Evolutionary conservation across 352 stramenopile species (phyloP).

Genomic region (Globisporangium echinulatum): DNA sequence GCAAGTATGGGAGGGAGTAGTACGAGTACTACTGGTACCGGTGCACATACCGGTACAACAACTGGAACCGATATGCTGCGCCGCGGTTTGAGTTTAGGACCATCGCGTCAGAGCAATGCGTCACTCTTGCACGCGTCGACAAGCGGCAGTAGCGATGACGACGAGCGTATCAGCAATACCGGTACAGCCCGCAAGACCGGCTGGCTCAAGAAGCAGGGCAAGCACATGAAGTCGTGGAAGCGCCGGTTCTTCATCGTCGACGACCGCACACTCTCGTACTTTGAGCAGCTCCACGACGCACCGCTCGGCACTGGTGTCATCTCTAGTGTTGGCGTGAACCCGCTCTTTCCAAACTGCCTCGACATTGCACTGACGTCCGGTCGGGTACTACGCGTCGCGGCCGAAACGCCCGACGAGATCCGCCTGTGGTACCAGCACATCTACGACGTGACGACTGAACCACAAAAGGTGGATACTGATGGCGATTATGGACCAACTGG

Average conservation of each 20-base stretch:
- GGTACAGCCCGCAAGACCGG: slow-evolving; percentile 39
- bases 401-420: slow-evolving; percentile 60
- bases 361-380: slow-evolving; percentile 53
- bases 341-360: slow-evolving; percentile 55
- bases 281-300: slow-evolving; percentile 44
- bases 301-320: slow-evolving; percentile 56
- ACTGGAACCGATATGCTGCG: neutral
- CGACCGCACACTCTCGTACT: slow-evolving; percentile 49
- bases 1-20: neutral
- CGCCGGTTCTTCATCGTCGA: slow-evolving; percentile 72
- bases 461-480: neutral
- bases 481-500: neutral
- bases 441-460: slow-evolving; percentile 3
- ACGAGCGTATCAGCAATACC: neutral
- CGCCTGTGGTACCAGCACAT: slow-evolving; percentile 51
- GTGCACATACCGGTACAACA: no score
- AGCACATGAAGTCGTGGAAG: slow-evolving; percentile 64
- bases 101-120: neutral
- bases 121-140: neutral
- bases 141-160: slow-evolving; percentile 1
- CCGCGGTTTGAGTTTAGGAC: slow-evolving; percentile 4
- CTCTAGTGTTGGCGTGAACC: slow-evolving; percentile 33
- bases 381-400: slow-evolving; percentile 54
- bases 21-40: no score
- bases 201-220: slow-evolving; percentile 77